phyloP scores from a whole-genome alignment of 306 rosid species.

The Arachis hypogaea region DNA sequence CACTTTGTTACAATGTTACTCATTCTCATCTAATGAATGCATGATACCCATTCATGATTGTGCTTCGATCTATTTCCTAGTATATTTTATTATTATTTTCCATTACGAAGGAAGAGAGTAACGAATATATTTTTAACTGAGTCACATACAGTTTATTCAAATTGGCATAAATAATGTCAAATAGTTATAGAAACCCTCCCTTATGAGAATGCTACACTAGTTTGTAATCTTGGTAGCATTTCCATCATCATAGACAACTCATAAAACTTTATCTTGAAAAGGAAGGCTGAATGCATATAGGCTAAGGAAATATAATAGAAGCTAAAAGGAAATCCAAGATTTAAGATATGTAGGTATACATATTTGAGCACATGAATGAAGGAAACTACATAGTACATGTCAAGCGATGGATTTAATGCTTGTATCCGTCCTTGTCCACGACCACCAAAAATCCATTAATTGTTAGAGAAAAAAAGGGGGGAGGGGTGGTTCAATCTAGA shows the following conservation, averaged over 20 bases:
- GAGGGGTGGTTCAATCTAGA: not conserved
- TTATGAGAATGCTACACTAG: no score
- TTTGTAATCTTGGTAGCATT: not conserved
- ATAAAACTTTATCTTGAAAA: not conserved
- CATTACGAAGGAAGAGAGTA: not conserved
- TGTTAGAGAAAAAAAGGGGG: not conserved
- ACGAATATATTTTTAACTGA: not conserved
- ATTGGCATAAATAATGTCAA: not conserved
- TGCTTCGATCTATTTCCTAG: not conserved
- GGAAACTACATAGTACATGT: conserved; percentile 1
- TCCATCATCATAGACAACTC: not conserved
- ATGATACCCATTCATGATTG: not conserved
- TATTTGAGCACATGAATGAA: conserved; percentile 1
- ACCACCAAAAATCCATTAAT: not conserved
- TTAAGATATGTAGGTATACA: not conserved
- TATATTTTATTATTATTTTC: no score
- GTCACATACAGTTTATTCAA: not conserved
- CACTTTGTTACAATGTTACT: not conserved
- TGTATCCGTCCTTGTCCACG: no score
- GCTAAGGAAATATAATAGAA: not conserved
- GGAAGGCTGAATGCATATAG: not conserved
- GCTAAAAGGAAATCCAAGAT: not conserved
- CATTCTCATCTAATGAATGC: not conserved
- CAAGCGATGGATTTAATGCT: not conserved
- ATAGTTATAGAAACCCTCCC: no score